Conservation (phyloP, 176 grass and related monocot genomes). For the Saccharum spontaneum region DNA sequence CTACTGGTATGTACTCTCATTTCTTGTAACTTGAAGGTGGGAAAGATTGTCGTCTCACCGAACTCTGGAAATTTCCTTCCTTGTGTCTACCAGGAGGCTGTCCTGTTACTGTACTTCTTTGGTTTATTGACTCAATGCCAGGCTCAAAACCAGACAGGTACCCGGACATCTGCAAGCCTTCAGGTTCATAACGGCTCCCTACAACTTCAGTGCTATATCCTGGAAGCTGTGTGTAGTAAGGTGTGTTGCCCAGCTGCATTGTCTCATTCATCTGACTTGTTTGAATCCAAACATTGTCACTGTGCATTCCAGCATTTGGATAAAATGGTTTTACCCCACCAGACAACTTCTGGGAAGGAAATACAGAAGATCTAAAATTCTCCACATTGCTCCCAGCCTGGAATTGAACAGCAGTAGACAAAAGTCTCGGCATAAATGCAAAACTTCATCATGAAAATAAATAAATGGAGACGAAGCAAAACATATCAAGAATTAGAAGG, state of each 20-base stretch:
- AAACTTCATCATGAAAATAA: conserved; percentile 28
- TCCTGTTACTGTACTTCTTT: conserved; percentile 36
- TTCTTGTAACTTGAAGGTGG: conserved; percentile 59
- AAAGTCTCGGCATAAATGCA: background rate
- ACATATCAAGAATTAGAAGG: conserved; percentile 17
- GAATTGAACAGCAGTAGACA: conserved; percentile 16
- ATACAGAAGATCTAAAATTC: conserved; percentile 39
- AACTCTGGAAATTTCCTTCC: conserved; percentile 36
- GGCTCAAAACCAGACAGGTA: conserved; percentile 53
- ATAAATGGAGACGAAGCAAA: background rate
- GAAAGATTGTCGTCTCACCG: conserved; percentile 44
- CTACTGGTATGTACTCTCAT: conserved; percentile 43
- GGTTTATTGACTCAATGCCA: conserved; percentile 50
- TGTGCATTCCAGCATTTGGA: conserved; percentile 9
- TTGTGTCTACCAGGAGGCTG: conserved; percentile 29
- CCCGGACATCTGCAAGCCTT: conserved; percentile 30
- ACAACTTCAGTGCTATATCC: conserved; percentile 46
- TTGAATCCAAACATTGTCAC: conserved; percentile 12
- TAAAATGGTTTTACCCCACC: background rate
- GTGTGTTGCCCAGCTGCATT: conserved; percentile 10
- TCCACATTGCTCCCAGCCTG: conserved; percentile 53
- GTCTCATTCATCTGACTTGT: conserved; percentile 6
- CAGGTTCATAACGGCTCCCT: conserved; percentile 20
- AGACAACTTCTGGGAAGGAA: background rate
- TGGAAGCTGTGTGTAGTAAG: conserved; percentile 34